phyloP scores from a whole-genome alignment of 352 stramenopile species.

The Discostella stelligera region DNA sequence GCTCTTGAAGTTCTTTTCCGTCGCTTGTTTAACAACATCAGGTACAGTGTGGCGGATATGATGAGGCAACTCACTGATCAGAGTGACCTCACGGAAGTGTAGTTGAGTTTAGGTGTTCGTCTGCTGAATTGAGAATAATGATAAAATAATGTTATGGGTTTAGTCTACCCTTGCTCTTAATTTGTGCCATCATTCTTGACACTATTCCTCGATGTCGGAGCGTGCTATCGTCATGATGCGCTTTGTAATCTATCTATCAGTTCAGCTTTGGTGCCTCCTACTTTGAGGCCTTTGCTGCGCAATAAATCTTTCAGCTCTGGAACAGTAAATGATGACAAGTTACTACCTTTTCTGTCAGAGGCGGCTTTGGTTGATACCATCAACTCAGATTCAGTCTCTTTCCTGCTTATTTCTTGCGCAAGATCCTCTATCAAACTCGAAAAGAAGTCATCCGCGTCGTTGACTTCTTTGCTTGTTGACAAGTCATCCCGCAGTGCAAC shows the following conservation, averaged over 20 bases:
- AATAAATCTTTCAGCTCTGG: slow-evolving; percentile 68
- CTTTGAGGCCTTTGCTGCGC: slow-evolving; percentile 58
- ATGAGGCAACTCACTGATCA: slow-evolving; percentile 83
- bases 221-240: slow-evolving; percentile 1
- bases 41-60: slow-evolving; percentile 84
- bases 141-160: background rate
- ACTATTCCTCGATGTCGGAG: too few species aligned
- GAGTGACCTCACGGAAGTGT: slow-evolving; percentile 78
- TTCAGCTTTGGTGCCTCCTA: slow-evolving; percentile 71
- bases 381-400: background rate
- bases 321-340: slow-evolving; percentile 51
- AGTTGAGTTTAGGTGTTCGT: slow-evolving; percentile 8
- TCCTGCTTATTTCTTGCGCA: slow-evolving; percentile 7
- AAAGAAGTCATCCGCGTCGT: background rate
- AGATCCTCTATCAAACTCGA: slow-evolving; percentile 1
- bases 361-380: slow-evolving; percentile 10
- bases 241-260: slow-evolving; percentile 62
- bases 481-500: slow-evolving; percentile 57
- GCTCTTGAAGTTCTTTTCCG: slow-evolving; percentile 75
- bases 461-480: slow-evolving; percentile 24
- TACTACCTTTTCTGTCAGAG: background rate
- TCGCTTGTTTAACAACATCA: slow-evolving; percentile 80
- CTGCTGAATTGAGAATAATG: background rate
- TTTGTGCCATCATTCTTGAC: too few species aligned
- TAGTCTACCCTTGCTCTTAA: too few species aligned